These are phyloP conservation scores for Fusarium illudens DNA, from an alignment of 2,329 filamentous ascomycete genomes.

Conservation along the genomic window DNA sequence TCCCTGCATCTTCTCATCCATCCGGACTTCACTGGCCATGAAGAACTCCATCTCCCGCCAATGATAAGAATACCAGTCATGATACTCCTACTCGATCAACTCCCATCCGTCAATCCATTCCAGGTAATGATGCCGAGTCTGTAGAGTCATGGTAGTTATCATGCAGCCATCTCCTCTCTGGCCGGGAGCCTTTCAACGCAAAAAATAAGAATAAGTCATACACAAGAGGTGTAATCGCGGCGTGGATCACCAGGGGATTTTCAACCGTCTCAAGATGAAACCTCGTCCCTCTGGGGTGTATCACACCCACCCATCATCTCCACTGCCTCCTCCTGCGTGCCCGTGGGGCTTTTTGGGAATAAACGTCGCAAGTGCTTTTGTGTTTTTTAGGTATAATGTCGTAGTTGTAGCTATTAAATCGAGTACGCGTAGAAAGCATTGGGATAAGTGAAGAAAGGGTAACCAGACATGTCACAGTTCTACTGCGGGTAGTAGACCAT, in stretches of 20 bases:
- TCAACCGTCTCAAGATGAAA: slow-evolving; percentile 7
- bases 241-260: neutral
- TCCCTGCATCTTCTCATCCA: slow-evolving; percentile 11
- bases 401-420: slow-evolving; percentile 46
- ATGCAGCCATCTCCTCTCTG: slow-evolving; percentile 23
- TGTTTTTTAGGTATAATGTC: slow-evolving; percentile 39
- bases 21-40: slow-evolving; percentile 17
- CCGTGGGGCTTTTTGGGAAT: slow-evolving; percentile 26
- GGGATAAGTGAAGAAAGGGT: slow-evolving; percentile 35
- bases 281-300: slow-evolving; percentile 2
- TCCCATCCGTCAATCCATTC: slow-evolving; percentile 33
- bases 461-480: slow-evolving; percentile 41
- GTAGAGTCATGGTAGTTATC: slow-evolving; percentile 24
- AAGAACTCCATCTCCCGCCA: slow-evolving; percentile 23
- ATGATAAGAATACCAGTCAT: slow-evolving; percentile 33
- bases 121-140: slow-evolving; percentile 29
- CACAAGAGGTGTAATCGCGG: neutral
- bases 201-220: slow-evolving; percentile 8
- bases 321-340: slow-evolving; percentile 6
- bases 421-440: slow-evolving; percentile 40
- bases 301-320: slow-evolving; percentile 2
- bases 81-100: slow-evolving; percentile 28
- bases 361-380: slow-evolving; percentile 35
- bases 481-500: slow-evolving; percentile 71
- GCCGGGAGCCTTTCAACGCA: slow-evolving; percentile 20